Evolutionary conservation across 2,329 filamentous ascomycete species (phyloP).

Genomic region (Juglanconis oblonga): DNA sequence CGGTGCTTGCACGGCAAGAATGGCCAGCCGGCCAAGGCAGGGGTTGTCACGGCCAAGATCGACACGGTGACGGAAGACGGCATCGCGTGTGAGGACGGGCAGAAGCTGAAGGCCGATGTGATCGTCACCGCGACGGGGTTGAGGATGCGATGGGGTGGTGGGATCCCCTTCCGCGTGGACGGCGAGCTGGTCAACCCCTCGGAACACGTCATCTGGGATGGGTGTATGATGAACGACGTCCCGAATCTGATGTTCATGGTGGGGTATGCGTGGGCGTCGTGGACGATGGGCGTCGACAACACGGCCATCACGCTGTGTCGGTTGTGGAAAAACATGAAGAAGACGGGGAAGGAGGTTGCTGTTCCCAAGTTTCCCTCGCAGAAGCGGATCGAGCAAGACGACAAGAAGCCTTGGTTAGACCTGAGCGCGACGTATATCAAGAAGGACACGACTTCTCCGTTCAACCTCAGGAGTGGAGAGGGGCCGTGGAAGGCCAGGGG

Average conservation of each 20-base stretch:
- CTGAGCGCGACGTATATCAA: slow-evolving; percentile 7
- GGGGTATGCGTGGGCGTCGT: slow-evolving; percentile 59
- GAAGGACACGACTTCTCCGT: not conserved
- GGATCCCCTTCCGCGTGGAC: slow-evolving; percentile 5
- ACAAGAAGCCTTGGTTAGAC: not conserved
- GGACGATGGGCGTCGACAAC: slow-evolving; percentile 60
- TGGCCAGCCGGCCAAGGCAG: slow-evolving; percentile 31
- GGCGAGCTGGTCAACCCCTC: not conserved
- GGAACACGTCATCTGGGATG: slow-evolving; percentile 44
- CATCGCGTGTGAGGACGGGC: slow-evolving; percentile 42
- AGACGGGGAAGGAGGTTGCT: not conserved
- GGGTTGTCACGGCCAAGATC: slow-evolving; percentile 45
- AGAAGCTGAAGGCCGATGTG: slow-evolving; percentile 52
- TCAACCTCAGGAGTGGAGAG: not conserved
- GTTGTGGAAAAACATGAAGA: slow-evolving; percentile 3
- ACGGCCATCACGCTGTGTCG: slow-evolving; percentile 8
- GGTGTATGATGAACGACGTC: slow-evolving; percentile 59
- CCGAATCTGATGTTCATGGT: slow-evolving; percentile 58
- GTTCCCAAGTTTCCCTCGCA: not conserved
- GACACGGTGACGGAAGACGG: slow-evolving; percentile 39
- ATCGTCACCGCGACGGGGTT: slow-evolving; percentile 64
- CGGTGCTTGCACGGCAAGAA: slow-evolving; percentile 29
- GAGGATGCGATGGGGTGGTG: slow-evolving; percentile 7
- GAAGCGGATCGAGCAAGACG: not conserved
- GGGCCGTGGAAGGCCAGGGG: slow-evolving; percentile 10